Evolutionary conservation across 805 yeast species (phyloP), one percentile per base, ranked within the genome.

Genomic region (Wickerhamiella kurtzmanii): DNA sequence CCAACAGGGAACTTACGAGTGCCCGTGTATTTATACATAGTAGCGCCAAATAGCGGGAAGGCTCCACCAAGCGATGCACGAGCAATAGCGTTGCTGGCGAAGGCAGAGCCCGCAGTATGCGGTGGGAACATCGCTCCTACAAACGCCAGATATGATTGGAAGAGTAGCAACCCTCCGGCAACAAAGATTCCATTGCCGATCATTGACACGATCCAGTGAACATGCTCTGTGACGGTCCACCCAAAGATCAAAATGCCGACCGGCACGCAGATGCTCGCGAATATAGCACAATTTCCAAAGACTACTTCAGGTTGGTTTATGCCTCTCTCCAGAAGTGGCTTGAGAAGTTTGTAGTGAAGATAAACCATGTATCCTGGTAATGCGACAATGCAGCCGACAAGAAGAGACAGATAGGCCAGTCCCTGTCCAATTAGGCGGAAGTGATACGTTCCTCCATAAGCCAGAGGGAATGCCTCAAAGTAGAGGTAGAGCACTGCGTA

Each of bases 391-490:
- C 68, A 64, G 35, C 82, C 82, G 35, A 72, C 64, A 43, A 68
- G 54, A 38, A 72, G 60, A 13, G 75, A 66, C 36, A 73, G 40
- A 59, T 68, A 78, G 1, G 79, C 59, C 2, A 67, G 60, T 16
- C 80, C 77, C 18, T 60, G 50, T 45, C 71, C 74, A 32, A 75
- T 65, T 32, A 66, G 54, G 3, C 74, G 67, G 59, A 77, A 78
- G 35, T 66, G 57, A 52, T 74, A 66, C 19, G 65, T 56, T 3
- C 66, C 72, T 5, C 50, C 48, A 50, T 71, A 79, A 2, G 74
- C 75, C 32, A 77, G 64, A 4, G 84, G 82, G 60, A 75, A 75
- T 3, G 76, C 77, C 60, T 78, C 82, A 53, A 77, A 75, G 67
- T 75, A 78, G 18, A 76, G 59, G 57, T 76, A 78, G 51, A 74